phyloP scores from a whole-genome alignment of 345 rosid genomes.

The Gossypium sturtianum region DNA sequence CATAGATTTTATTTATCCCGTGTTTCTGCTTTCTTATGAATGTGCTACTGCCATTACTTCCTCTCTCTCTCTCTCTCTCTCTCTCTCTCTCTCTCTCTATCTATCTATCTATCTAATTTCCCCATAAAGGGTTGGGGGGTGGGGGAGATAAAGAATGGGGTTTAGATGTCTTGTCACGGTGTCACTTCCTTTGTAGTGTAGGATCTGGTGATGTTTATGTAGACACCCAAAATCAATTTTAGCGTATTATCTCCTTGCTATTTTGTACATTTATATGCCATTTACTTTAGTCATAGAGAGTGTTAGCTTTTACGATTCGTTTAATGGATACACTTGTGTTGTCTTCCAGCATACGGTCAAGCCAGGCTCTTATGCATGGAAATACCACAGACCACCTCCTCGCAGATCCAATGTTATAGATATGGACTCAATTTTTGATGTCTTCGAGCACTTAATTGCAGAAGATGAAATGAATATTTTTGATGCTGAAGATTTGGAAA shows the following conservation, averaged over 20 bases:
- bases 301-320: conserved; percentile 24
- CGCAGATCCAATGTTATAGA: conserved; percentile 38
- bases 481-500: conserved; percentile 33
- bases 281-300: conserved; percentile 24
- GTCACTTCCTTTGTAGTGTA: background rate
- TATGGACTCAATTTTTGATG: conserved; percentile 41
- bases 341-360: conserved; percentile 71
- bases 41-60: background rate
- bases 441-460: conserved; percentile 40
- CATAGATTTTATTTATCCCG: background rate
- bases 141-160: background rate
- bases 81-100: too few relatives aligned
- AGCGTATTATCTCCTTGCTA: background rate
- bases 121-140: too few relatives aligned
- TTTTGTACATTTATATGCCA: conserved; percentile 4
- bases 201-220: background rate
- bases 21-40: background rate
- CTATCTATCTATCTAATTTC: too few relatives aligned
- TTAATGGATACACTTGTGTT: conserved; percentile 54
- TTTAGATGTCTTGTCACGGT: background rate
- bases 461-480: conserved; percentile 44
- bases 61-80: too few relatives aligned
- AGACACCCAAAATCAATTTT: background rate
- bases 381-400: conserved; percentile 67
- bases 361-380: conserved; percentile 84